Conservation (phyloP, 352 stramenopile species). For the Globisporangium lucens region DNA sequence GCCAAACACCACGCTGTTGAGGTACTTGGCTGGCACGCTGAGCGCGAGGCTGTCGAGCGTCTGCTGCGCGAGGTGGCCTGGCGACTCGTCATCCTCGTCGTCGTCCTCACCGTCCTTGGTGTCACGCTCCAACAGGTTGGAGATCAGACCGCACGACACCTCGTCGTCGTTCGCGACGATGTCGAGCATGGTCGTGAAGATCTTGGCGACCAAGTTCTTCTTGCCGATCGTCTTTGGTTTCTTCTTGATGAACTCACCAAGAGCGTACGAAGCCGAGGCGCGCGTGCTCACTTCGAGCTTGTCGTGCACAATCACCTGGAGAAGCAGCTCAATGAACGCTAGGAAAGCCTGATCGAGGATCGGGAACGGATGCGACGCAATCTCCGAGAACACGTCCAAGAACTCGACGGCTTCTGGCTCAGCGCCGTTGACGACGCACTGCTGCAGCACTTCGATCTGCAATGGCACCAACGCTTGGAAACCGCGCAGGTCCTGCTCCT, state of each 20-base stretch:
- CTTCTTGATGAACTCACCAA: conserved; percentile 86
- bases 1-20: conserved; percentile 73
- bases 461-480: conserved; percentile 79
- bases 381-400: conserved; percentile 83
- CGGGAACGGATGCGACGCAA: conserved; percentile 81
- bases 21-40: conserved; percentile 78
- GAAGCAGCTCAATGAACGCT: conserved; percentile 77
- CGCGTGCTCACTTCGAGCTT: conserved; percentile 77
- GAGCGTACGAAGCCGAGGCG: conserved; percentile 74
- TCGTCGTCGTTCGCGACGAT: conserved; percentile 74
- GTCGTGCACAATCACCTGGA: conserved; percentile 77
- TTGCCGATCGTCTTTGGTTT: conserved; percentile 89
- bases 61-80: conserved; percentile 79
- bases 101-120: conserved; percentile 45
- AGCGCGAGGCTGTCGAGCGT: conserved; percentile 83
- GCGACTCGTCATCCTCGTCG: conserved; percentile 78
- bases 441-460: conserved; percentile 85
- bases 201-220: conserved; percentile 76
- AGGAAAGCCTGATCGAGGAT: conserved; percentile 80
- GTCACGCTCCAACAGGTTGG: conserved; percentile 74
- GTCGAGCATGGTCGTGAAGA: conserved; percentile 86
- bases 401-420: conserved; percentile 85
- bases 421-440: conserved; percentile 73
- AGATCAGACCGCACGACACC: conserved; percentile 82
- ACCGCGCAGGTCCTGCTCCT: conserved; percentile 61